Evolutionary conservation across 495 filamentous ascomycete species (phyloP).

Genomic region (Neurospora cerealis): DNA sequence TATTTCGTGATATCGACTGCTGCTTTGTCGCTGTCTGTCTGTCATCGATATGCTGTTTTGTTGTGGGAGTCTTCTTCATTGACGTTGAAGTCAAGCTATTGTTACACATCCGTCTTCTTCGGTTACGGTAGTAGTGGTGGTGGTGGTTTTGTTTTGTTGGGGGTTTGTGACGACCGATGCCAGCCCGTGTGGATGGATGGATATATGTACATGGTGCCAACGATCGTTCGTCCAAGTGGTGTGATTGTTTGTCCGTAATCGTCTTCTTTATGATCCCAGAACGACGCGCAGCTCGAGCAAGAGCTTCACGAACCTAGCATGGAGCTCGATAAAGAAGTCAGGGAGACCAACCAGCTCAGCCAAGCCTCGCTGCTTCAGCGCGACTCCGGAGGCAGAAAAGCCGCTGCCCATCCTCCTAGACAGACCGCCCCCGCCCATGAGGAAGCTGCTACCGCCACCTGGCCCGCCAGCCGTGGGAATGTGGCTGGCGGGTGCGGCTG

Average conservation of each 20-base stretch:
- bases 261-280: slow-evolving; percentile 25
- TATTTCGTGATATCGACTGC: not conserved
- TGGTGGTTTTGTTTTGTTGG: not conserved
- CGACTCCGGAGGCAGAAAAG: slow-evolving; percentile 30
- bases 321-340: slow-evolving; percentile 81
- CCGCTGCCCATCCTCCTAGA: slow-evolving; percentile 26
- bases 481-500: slow-evolving; percentile 8
- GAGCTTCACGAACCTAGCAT: slow-evolving; percentile 66
- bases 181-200: not conserved
- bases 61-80: not conserved
- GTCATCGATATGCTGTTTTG: not conserved
- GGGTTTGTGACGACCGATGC: not conserved
- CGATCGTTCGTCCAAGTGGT: not conserved
- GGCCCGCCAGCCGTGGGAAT: not conserved
- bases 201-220: not conserved
- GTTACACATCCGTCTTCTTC: not conserved
- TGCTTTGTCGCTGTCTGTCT: not conserved
- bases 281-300: slow-evolving; percentile 54
- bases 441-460: slow-evolving; percentile 30
- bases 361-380: slow-evolving; percentile 62
- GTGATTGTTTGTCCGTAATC: not conserved
- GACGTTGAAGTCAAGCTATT: not conserved
- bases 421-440: slow-evolving; percentile 33
- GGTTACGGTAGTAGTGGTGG: not conserved
- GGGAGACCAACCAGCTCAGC: slow-evolving; percentile 80